A percentile compares a stretch with the other conserved stretches of the same genome.
Conservation (phyloP, 352 stramenopile species). For the Globisporangium mamillatum region DNA sequence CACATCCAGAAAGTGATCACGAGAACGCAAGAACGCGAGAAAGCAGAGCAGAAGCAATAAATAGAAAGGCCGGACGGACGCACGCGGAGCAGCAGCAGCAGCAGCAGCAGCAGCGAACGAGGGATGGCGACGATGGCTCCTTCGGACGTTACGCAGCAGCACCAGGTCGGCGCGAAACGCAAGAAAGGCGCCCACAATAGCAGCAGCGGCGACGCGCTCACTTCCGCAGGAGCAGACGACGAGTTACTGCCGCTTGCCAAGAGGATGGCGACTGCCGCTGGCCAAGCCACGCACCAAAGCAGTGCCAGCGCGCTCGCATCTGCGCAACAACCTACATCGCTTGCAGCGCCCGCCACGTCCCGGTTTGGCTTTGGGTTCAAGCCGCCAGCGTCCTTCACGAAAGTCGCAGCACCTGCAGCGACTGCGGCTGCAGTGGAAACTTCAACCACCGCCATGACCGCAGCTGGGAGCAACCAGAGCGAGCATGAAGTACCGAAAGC, state of each 20-base stretch:
- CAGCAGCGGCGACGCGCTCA: neutral
- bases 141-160: constrained; percentile 12
- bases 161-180: constrained; percentile 14
- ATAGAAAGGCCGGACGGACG: constrained; percentile 9
- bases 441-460: neutral
- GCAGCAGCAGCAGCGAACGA: neutral
- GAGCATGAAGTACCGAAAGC: constrained; percentile 14
- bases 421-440: neutral
- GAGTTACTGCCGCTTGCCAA: constrained; percentile 8
- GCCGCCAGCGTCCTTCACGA: constrained; percentile 8
- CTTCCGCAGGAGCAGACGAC: constrained; percentile 1
- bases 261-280: constrained; percentile 13
- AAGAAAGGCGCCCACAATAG: constrained; percentile 15
- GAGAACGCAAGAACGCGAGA: neutral
- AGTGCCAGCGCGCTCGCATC: constrained; percentile 10
- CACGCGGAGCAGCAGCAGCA: constrained; percentile 2
- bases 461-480: constrained; percentile 22
- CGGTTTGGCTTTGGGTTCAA: constrained; percentile 43
- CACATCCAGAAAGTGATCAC: neutral
- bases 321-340: neutral
- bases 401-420: constrained; percentile 6
- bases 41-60: constrained; percentile 22
- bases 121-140: constrained; percentile 4
- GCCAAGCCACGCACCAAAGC: constrained; percentile 8
- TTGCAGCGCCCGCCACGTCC: neutral